Evolutionary conservation across 2,329 filamentous ascomycete genomes (phyloP).

Genomic region (Xylaria sp.): DNA sequence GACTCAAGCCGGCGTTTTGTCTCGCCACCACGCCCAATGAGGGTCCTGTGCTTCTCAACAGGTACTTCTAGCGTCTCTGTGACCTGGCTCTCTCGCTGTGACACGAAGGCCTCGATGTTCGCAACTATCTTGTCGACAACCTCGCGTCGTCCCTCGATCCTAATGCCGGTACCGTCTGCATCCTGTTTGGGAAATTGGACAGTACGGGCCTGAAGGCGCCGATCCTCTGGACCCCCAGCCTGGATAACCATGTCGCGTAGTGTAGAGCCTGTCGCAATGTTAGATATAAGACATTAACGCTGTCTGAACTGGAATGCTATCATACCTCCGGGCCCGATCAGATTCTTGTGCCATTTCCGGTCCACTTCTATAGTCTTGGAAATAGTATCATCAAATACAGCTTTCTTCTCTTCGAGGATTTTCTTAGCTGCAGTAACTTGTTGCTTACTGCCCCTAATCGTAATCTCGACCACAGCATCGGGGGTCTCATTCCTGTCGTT

Average conservation of each 20-base stretch:
- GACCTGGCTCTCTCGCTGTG: constrained; percentile 82
- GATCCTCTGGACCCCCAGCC: constrained; percentile 88
- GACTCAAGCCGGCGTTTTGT: constrained; percentile 83
- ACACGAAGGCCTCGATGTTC: constrained; percentile 80
- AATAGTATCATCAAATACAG: constrained; percentile 88
- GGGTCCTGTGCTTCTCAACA: constrained; percentile 83
- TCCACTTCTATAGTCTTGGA: constrained; percentile 87
- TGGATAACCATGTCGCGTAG: constrained; percentile 85
- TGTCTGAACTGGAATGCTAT: constrained; percentile 28
- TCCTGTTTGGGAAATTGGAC: constrained; percentile 95
- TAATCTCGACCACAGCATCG: constrained; percentile 78
- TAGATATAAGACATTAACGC: constrained; percentile 42
- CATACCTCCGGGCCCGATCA: constrained; percentile 90
- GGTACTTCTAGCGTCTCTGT: constrained; percentile 81
- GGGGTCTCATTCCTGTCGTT: constrained; percentile 74
- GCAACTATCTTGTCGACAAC: constrained; percentile 89
- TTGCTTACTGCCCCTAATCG: constrained; percentile 88
- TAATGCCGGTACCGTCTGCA: constrained; percentile 80
- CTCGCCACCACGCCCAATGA: constrained; percentile 93
- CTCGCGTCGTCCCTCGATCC: constrained; percentile 81
- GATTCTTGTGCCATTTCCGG: constrained; percentile 85
- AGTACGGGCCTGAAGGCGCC: constrained; percentile 81
- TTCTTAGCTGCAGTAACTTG: constrained; percentile 93
- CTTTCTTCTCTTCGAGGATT: constrained; percentile 82
- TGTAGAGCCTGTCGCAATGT: constrained; percentile 69